Evolutionary conservation across 768 basidiomycete species (phyloP).

Genomic region (Filobasidium wieringae): DNA sequence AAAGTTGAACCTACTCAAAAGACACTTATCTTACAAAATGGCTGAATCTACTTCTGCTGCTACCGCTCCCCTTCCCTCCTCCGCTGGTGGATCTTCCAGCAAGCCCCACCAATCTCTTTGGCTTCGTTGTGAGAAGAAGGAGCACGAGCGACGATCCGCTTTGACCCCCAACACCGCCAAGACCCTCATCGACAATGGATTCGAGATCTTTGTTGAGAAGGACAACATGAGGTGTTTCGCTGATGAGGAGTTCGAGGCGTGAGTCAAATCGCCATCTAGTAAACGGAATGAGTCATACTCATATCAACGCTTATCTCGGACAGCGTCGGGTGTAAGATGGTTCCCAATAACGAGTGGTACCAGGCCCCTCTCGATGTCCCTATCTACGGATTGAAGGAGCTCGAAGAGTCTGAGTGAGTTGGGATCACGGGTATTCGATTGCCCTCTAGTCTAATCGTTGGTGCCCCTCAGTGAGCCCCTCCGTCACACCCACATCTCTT

Average conservation of each 20-base stretch:
- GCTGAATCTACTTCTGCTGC: slow-evolving; percentile 14
- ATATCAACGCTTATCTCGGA: neutral
- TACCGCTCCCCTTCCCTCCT: slow-evolving; percentile 15
- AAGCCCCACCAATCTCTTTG: slow-evolving; percentile 50
- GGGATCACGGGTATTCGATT: neutral
- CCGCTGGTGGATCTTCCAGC: slow-evolving; percentile 34
- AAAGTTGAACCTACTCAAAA: neutral
- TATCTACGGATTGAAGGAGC: slow-evolving; percentile 93
- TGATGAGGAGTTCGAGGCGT: slow-evolving; percentile 86
- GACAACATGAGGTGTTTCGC: slow-evolving; percentile 90
- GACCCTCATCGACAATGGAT: slow-evolving; percentile 74
- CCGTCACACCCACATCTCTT: slow-evolving; percentile 91
- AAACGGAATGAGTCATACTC: no score
- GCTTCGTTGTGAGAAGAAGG: slow-evolving; percentile 95
- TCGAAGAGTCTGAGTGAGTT: slow-evolving; percentile 56
- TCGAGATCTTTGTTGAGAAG: slow-evolving; percentile 80
- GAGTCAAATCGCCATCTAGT: slow-evolving; percentile 37
- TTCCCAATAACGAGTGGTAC: slow-evolving; percentile 79
- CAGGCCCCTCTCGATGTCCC: slow-evolving; percentile 58
- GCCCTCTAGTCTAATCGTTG: neutral
- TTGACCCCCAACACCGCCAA: slow-evolving; percentile 85
- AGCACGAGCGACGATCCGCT: slow-evolving; percentile 83
- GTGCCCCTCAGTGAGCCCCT: slow-evolving; percentile 49
- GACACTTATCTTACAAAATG: neutral
- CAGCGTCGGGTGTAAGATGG: slow-evolving; percentile 83